Evolutionary conservation across 139 green algal species (phyloP).

Genomic region (Coelastrella sp.): DNA sequence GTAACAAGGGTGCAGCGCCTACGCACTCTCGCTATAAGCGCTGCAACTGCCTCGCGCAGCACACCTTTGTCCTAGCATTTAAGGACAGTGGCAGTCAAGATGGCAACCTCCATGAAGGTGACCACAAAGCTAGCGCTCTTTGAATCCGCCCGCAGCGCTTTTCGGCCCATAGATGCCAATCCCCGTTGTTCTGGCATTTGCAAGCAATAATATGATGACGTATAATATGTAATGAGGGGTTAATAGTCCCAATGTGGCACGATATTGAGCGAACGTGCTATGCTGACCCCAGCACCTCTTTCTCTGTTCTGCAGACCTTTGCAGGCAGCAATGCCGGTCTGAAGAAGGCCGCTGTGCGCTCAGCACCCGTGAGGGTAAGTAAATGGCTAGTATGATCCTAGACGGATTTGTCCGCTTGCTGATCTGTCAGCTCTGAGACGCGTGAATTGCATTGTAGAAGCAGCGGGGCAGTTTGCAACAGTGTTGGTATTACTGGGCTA

Average conservation of each 20-base stretch:
- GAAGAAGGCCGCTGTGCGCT: conserved; percentile 54
- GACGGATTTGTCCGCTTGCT: not conserved
- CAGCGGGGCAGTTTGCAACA: not conserved
- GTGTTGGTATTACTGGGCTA: no score
- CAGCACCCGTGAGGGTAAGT: conserved; percentile 55
- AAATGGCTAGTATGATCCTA: not conserved
- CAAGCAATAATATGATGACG: no score
- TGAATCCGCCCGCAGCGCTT: not conserved
- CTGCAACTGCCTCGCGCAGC: not conserved
- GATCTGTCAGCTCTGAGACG: not conserved
- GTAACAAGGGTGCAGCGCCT: conserved; percentile 12
- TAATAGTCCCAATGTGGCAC: not conserved
- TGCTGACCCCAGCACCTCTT: not conserved
- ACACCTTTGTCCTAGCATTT: not conserved
- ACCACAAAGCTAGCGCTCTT: not conserved
- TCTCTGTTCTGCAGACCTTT: conserved; percentile 54
- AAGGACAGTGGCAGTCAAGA: conserved; percentile 5
- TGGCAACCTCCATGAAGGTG: conserved; percentile 16
- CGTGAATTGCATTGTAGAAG: not conserved
- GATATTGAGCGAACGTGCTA: not conserved
- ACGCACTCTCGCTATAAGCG: not conserved
- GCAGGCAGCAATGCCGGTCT: conserved; percentile 56
- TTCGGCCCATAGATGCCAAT: not conserved
- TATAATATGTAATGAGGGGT: not conserved
- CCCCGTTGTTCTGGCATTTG: not conserved